Conservation (phyloP, 2,329 filamentous ascomycete genomes). For the Rugonectria rugulosa region DNA sequence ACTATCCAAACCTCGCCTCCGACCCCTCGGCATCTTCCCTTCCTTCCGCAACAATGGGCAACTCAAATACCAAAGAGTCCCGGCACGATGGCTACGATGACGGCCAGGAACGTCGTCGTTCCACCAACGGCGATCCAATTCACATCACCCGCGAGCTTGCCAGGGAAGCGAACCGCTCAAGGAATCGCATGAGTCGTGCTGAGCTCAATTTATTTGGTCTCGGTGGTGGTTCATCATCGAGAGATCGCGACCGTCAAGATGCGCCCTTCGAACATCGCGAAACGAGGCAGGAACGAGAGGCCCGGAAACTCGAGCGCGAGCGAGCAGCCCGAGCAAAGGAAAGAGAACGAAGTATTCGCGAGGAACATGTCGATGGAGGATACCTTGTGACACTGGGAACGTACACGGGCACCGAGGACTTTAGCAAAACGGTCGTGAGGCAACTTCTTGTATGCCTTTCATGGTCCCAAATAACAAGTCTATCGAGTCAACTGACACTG, state of each 20-base stretch:
- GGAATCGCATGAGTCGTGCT: constrained; percentile 48
- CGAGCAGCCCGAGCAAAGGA: constrained; percentile 79
- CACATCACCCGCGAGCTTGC: constrained; percentile 32
- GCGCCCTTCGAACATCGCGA: constrained; percentile 73
- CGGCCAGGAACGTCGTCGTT: constrained; percentile 32
- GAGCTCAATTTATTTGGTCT: constrained; percentile 58
- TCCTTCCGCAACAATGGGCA: constrained; percentile 44
- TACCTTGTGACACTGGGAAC: constrained; percentile 93
- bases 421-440: constrained; percentile 85
- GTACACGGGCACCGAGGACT: constrained; percentile 93
- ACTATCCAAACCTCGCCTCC: constrained; percentile 15
- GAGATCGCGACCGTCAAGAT: constrained; percentile 49
- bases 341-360: constrained; percentile 85
- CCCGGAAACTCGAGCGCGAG: constrained; percentile 83
- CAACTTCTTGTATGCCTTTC: constrained; percentile 84
- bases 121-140: constrained; percentile 29
- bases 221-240: constrained; percentile 46
- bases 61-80: constrained; percentile 50
- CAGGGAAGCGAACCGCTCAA: constrained; percentile 31
- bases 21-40: constrained; percentile 2
- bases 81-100: constrained; percentile 41
- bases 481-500: no score
- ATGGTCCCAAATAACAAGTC: no score
- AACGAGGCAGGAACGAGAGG: constrained; percentile 91
- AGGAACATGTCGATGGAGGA: constrained; percentile 93